A percentile compares a stretch with the other conserved stretches of the same genome.
These are phyloP conservation scores for Thalassiosira livingstoniorum DNA, from an alignment of 352 stramenopile species.

Conservation along the genomic window DNA sequence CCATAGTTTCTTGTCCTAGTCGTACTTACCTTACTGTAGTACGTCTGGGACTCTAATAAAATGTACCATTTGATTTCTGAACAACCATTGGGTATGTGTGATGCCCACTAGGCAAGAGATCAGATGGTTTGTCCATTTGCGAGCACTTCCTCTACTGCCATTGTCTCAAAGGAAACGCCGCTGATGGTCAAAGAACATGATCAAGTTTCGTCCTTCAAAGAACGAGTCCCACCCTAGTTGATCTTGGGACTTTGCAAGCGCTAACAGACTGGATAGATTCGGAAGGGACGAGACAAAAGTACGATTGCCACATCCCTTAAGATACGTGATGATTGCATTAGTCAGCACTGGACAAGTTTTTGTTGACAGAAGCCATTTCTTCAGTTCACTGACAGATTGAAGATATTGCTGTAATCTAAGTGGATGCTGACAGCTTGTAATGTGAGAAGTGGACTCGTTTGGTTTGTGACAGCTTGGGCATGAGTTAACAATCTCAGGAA, in stretches of 20 bases:
- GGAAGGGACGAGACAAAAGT: no score
- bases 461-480: conserved; percentile 14
- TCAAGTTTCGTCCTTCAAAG: neutral
- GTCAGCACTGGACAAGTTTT: neutral
- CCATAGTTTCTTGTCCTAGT: no score
- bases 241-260: neutral
- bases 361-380: neutral
- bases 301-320: neutral
- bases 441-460: neutral
- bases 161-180: neutral
- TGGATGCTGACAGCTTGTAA: neutral
- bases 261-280: no score
- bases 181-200: neutral
- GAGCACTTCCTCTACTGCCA: neutral
- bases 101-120: neutral
- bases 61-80: neutral
- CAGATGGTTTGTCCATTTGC: neutral
- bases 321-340: neutral
- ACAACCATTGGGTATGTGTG: neutral
- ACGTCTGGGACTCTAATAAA: no score
- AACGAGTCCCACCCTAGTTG: neutral
- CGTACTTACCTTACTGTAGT: no score
- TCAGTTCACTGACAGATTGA: neutral
- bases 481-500: neutral
- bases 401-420: neutral